phyloP scores from a whole-genome alignment of 768 basidiomycete genomes.

The Lactifluus hygrophoroides region DNA sequence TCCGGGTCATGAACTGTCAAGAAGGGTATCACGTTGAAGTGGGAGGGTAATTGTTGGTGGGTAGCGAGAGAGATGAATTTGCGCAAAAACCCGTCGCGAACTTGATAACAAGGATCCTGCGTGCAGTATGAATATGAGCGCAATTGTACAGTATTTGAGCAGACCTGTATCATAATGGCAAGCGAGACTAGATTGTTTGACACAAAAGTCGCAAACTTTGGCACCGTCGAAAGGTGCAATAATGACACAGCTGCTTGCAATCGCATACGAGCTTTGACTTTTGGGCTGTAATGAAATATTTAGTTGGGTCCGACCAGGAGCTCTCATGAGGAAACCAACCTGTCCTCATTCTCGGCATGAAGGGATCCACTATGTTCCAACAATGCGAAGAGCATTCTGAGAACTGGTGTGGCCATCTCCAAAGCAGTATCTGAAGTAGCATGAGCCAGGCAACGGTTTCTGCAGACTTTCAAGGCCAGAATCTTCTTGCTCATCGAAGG shows the following conservation, averaged over 20 bases:
- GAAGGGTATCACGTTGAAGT: conserved; percentile 81
- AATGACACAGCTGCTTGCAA: conserved; percentile 76
- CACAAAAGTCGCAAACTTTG: conserved; percentile 49
- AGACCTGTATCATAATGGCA: conserved; percentile 69
- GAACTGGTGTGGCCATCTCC: conserved; percentile 63
- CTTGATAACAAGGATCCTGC: conserved; percentile 84
- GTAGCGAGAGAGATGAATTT: conserved; percentile 66
- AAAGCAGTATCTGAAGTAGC: conserved; percentile 47
- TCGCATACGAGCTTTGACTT: conserved; percentile 68
- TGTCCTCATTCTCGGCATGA: conserved; percentile 42
- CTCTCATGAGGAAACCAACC: conserved; percentile 31
- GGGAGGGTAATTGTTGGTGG: conserved; percentile 51
- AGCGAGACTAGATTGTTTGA: conserved; percentile 55
- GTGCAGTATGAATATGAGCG: background rate
- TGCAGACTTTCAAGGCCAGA: conserved; percentile 68
- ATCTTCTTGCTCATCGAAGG: conserved; percentile 60
- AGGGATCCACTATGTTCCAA: conserved; percentile 63
- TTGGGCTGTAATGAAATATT: conserved; percentile 34
- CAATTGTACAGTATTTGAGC: conserved; percentile 13
- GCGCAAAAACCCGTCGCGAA: conserved; percentile 67
- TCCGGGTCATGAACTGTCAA: conserved; percentile 90
- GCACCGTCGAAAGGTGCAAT: conserved; percentile 62
- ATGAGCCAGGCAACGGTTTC: conserved; percentile 71
- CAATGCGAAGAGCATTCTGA: conserved; percentile 69
- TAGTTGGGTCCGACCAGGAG: conserved; percentile 2